Base-by-base conservation (phyloP, 148 eudicot genomes). In the Dysphania ambrosioides region DNA sequence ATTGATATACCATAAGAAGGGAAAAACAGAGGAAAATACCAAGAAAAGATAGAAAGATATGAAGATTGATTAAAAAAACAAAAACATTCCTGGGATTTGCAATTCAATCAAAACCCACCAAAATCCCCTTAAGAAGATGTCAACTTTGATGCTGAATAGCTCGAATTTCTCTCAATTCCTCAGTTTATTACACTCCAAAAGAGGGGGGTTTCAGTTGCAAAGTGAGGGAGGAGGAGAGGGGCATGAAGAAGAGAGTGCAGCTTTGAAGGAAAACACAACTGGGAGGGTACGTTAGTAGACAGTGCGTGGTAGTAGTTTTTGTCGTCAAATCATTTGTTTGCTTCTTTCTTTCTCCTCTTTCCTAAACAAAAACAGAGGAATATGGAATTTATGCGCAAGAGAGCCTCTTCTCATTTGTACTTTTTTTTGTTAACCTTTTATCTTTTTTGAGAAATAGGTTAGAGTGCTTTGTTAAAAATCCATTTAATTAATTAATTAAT, bases 331-430 rank as follows among this genome's bases (percentile, higher is more conserved):
- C 74, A 71, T 86, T 88, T 80, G 79, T 76, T 75, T 69, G 79
- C 79, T 75, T 74, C 68, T 58, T 40, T 62, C 31, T 47, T 16
- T 61, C 27, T 40, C 10, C 68, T 73, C 76, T 64, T n/a, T 35
- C 0, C 13, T 4, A 6, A 35, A 70, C 16, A 70, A 66, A 71
- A 74, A 66, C 82, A 81, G 76, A 81, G 84, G 90, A 88, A 88
- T 83, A 90, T 90, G 87, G 97, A 86, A 85, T 89, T 87, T 83
- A 78, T 85, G 86, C 79, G 87, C 82, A 86, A 74, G 70, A 83
- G 89, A 68, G 89, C 85, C 83, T 60, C 53, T 56, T 62, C 16
- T 47, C n/a, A n/a, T 24, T 72, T 29, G 26, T 69, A n/a, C n/a
- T 76, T 31, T 69, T 53, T n/a, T 70, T 70, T 49, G 62, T 47